Conservation (phyloP, 306 rosid species). For the Betula pendula region DNA sequence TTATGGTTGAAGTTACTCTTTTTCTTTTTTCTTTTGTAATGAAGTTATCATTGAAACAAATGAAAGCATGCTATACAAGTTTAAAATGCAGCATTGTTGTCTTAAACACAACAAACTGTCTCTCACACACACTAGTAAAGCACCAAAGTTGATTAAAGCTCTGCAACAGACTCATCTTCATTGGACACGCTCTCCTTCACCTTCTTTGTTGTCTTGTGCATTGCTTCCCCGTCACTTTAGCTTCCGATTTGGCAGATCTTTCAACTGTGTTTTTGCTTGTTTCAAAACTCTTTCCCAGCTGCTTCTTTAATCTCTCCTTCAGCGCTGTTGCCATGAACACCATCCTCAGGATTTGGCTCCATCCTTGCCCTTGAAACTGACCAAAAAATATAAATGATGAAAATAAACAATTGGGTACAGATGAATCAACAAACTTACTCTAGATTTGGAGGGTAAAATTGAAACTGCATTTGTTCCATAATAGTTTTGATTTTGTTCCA, state of each 20-base stretch:
- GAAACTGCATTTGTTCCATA: constrained; percentile 48
- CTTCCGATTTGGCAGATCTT: constrained; percentile 64
- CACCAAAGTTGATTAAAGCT: constrained; percentile 36
- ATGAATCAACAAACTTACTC: constrained; percentile 43
- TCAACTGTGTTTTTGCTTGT: constrained; percentile 58
- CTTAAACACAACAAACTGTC: constrained; percentile 5
- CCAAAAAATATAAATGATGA: neutral
- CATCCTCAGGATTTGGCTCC: neutral
- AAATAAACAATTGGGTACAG: neutral
- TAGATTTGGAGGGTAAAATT: constrained; percentile 51
- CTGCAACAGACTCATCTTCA: constrained; percentile 39
- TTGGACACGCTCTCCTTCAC: constrained; percentile 28
- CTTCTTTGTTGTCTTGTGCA: constrained; percentile 42
- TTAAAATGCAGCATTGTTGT: constrained; percentile 2
- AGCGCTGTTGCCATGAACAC: neutral
- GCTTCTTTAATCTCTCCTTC: constrained; percentile 38
- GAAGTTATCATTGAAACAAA: neutral
- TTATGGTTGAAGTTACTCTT: neutral
- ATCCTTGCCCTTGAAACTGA: constrained; percentile 48
- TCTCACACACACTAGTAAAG: neutral
- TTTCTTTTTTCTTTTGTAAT: neutral
- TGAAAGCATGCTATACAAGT: neutral
- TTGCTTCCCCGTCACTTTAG: constrained; percentile 40
- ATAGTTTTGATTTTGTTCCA: constrained; percentile 53
- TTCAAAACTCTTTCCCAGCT: constrained; percentile 48